These are phyloP conservation scores for Entonaema liquescens DNA, from an alignment of 495 filamentous ascomycete species.

Conservation along the genomic window DNA sequence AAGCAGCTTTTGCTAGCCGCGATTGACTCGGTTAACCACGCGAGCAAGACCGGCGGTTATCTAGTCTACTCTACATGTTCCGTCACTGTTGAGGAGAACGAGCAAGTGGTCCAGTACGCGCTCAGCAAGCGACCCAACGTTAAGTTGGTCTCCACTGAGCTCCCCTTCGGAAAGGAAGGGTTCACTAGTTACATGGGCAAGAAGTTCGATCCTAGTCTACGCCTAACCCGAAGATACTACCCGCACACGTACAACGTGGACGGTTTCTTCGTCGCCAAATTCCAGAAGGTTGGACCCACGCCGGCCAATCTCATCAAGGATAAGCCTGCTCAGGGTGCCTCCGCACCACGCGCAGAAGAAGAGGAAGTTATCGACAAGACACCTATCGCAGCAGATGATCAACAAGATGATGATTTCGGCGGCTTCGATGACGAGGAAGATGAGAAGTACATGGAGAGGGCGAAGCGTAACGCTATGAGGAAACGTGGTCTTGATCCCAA, in stretches of 20 bases:
- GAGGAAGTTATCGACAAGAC: slow-evolving; percentile 61
- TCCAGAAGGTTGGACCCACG: slow-evolving; percentile 88
- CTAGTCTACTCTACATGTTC: slow-evolving; percentile 89
- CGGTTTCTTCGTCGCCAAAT: slow-evolving; percentile 97
- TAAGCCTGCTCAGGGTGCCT: slow-evolving; percentile 40
- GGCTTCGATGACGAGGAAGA: slow-evolving; percentile 90
- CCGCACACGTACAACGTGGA: slow-evolving; percentile 97
- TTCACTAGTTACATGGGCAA: slow-evolving; percentile 90
- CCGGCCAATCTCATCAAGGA: slow-evolving; percentile 63
- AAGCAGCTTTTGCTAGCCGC: slow-evolving; percentile 92
- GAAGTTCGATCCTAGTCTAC: slow-evolving; percentile 85
- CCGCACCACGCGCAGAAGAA: slow-evolving; percentile 39
- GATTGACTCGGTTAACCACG: slow-evolving; percentile 91
- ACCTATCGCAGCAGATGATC: slow-evolving; percentile 57
- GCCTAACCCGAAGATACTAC: slow-evolving; percentile 87
- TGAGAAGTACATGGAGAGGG: slow-evolving; percentile 77
- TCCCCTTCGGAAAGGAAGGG: slow-evolving; percentile 91
- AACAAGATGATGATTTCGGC: slow-evolving; percentile 70
- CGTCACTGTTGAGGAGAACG: slow-evolving; percentile 92
- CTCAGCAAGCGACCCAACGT: slow-evolving; percentile 92
- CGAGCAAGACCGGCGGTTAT: slow-evolving; percentile 87
- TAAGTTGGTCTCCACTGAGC: slow-evolving; percentile 88
- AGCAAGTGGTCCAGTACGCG: slow-evolving; percentile 91
- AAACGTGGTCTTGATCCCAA: slow-evolving; percentile 63
- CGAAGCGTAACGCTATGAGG: slow-evolving; percentile 67